These are phyloP conservation scores for Fusarium sororula DNA, from an alignment of 2,329 filamentous ascomycete genomes.

Conservation along the genomic window DNA sequence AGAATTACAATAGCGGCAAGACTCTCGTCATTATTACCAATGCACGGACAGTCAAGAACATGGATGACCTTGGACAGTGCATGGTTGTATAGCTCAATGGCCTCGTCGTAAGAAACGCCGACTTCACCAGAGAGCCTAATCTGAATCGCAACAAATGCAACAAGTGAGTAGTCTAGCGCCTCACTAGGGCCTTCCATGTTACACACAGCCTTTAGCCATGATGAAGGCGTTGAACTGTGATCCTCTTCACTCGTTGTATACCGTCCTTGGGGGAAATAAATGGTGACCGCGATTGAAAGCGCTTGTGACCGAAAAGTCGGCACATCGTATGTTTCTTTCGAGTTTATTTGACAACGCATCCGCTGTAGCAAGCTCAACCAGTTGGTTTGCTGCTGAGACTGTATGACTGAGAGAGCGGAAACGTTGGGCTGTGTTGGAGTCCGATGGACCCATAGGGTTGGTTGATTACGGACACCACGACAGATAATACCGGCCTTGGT, in stretches of 20 bases:
- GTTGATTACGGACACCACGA: background rate
- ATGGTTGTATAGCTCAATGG: background rate
- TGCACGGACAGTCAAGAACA: background rate
- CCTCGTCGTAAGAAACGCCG: background rate
- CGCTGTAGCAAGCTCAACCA: background rate
- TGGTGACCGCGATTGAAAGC: background rate
- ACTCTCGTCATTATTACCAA: background rate
- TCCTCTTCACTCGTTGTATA: fast-evolving
- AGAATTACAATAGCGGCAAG: background rate
- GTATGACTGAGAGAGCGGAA: constrained; percentile 1
- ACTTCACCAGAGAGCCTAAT: background rate
- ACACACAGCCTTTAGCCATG: constrained; percentile 1
- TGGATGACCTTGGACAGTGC: background rate
- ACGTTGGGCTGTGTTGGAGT: background rate
- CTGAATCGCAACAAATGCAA: constrained; percentile 4
- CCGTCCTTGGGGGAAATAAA: background rate
- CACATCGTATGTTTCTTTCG: background rate
- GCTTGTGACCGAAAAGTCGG: background rate
- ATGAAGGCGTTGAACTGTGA: background rate
- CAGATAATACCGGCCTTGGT: constrained; percentile 2
- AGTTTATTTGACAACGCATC: background rate
- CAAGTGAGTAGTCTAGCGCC: background rate
- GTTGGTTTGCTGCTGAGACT: background rate
- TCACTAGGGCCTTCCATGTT: background rate
- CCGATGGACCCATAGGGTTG: constrained; percentile 8